Evolutionary conservation across 139 green algal genomes (phyloP), one percentile per base, ranked within the genome.

Genomic region (Volvox africanus): DNA sequence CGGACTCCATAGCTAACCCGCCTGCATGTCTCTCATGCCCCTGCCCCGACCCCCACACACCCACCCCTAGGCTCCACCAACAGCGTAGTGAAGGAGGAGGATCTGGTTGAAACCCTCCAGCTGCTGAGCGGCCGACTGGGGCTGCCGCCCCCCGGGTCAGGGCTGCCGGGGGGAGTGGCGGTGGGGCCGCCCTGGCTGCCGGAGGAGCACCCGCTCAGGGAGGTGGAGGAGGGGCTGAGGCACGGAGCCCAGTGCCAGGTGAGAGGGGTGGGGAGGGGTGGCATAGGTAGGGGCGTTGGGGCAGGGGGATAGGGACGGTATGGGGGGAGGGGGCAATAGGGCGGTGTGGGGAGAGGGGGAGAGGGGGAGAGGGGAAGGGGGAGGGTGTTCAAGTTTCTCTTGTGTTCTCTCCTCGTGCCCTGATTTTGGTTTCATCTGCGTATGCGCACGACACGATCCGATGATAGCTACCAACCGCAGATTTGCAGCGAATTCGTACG

Each of bases 21-120:
- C 62, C 19, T 19, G 17, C 62, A 69, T 19, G 62, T 69, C 62
- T 19, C 62, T 69, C 62, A 17, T 19, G 19, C 62, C 62, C 62
- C 62, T 26, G 17, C 62, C 62, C 62, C 17, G 17, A 69, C 28
- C n/a, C n/a, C 20, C 55, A 19, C 80, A 12, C 36, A 22, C 3
- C 50, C 26, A 28, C 82, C 33, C 32, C 44, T 30, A 93, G 90
- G 90, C 65, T 84, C 76, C 84, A 92, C 88, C 36, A 65, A 92
- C 50, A 55, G 93, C 62, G 85, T 93, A 80, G 92, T 93, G 19
- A 92, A 93, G 76, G 92, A 95, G 89, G 86, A 88, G 36, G 93
- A 96, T 77, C 36, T 95, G 62, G 89, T 94, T 61, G 93, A 98
- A 89, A 96, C 93, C 0, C 71, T 98, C 61, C 79, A 97, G 91